These are phyloP conservation scores for Cotoneaster glaucophyllus DNA, from an alignment of 306 rosid genomes.

Conservation along the genomic window DNA sequence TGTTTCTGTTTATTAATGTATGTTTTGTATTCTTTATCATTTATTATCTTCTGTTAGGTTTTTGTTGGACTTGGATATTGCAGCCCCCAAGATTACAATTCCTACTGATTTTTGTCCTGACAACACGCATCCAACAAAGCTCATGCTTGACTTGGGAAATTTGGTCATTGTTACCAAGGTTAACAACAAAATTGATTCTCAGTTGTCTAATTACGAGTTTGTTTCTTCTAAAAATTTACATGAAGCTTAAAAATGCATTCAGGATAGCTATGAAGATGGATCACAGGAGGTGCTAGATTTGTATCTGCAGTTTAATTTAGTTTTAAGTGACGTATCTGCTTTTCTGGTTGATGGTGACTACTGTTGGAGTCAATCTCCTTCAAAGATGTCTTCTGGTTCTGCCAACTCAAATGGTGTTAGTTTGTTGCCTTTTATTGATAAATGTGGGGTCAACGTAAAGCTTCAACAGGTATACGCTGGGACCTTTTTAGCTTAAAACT, in stretches of 20 bases:
- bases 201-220: conserved; percentile 1
- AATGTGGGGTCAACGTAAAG: conserved; percentile 70
- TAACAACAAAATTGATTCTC: conserved; percentile 1
- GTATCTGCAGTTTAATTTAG: conserved; percentile 85
- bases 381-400: conserved; percentile 31
- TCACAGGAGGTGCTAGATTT: conserved; percentile 53
- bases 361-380: conserved; percentile 57
- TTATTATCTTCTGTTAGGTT: conserved; percentile 51
- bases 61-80: conserved; percentile 88
- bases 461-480: conserved; percentile 66
- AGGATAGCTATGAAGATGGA: conserved; percentile 55
- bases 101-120: conserved; percentile 88
- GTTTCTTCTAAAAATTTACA: conserved; percentile 2
- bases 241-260: conserved; percentile 21
- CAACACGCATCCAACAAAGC: conserved; percentile 65
- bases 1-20: conserved; percentile 8
- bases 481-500: conserved; percentile 5
- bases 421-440: conserved; percentile 78
- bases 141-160: conserved; percentile 89
- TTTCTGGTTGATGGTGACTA: conserved; percentile 93
- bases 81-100: conserved; percentile 95
- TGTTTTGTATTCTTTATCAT: not conserved
- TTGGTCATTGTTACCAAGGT: conserved; percentile 81
- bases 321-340: conserved; percentile 87
- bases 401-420: conserved; percentile 20